A percentile compares a stretch with the other conserved stretches of the same genome.
phyloP scores from a whole-genome alignment of 2,329 filamentous ascomycete genomes.

The Exophiala alcalophila region DNA sequence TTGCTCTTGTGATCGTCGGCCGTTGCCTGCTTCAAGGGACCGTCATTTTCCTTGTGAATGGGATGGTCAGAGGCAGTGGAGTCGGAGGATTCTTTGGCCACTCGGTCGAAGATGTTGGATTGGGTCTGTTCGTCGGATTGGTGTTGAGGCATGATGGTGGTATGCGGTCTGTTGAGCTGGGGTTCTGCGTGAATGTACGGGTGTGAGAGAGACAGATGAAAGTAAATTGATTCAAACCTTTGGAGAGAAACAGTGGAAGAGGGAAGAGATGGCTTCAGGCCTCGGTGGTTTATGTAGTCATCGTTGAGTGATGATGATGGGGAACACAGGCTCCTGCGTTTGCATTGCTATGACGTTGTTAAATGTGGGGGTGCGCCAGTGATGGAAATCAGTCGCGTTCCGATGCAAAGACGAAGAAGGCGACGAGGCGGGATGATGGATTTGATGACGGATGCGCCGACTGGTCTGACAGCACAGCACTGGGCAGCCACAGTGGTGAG shows the following conservation, averaged over 20 bases:
- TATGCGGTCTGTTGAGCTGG: not conserved
- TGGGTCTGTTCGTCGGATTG: constrained; percentile 39
- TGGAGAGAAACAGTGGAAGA: too few species aligned
- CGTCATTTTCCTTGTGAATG: constrained; percentile 35
- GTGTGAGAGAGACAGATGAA: too few species aligned
- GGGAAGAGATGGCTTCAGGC: not conserved
- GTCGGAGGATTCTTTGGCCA: constrained; percentile 39
- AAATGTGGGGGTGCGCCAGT: constrained; percentile 5
- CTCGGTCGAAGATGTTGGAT: constrained; percentile 35
- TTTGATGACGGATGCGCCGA: too few species aligned
- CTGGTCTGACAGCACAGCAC: too few species aligned
- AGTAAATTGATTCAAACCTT: too few species aligned
- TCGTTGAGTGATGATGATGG: constrained; percentile 2
- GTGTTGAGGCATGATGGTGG: constrained; percentile 38
- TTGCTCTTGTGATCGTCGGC: constrained; percentile 40
- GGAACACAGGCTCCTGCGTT: constrained; percentile 1
- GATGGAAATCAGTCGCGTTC: constrained; percentile 1
- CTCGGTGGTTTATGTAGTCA: constrained; percentile 1
- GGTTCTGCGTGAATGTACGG: not conserved
- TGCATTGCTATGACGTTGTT: constrained; percentile 10
- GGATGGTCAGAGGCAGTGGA: constrained; percentile 39
- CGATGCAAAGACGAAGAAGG: too few species aligned
- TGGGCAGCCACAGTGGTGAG: too few species aligned
- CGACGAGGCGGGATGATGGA: too few species aligned
- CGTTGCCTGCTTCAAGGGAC: constrained; percentile 33